Conservation (phyloP, 805 yeast species). For the Schizosaccharomyces pombe region DNA sequence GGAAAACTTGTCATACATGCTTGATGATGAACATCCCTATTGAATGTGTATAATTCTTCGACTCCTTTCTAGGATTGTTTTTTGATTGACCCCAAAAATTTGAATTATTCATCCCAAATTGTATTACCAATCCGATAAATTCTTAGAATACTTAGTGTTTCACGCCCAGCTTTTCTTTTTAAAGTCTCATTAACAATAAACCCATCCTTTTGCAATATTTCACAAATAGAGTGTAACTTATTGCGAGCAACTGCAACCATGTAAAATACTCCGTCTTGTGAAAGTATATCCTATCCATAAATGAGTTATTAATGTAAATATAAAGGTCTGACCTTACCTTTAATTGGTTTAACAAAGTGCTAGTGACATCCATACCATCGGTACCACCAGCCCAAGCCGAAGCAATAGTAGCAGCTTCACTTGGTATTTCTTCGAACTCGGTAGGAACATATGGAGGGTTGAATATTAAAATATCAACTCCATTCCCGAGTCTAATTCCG, state of each 20-base stretch:
- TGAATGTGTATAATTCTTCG: too few species aligned
- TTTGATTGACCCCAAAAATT: too few species aligned
- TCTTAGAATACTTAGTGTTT: background rate
- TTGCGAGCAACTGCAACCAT: slow-evolving; percentile 4
- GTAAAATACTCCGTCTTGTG: slow-evolving; percentile 1
- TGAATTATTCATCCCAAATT: background rate
- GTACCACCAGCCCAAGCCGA: slow-evolving; percentile 5
- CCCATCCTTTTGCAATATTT: background rate
- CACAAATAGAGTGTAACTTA: background rate
- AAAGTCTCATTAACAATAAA: background rate
- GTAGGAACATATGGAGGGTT: slow-evolving; percentile 5
- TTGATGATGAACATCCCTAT: background rate
- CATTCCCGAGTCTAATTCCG: background rate
- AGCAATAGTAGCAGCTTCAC: background rate
- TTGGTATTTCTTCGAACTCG: background rate
- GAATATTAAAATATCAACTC: slow-evolving; percentile 1
- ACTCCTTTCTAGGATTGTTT: too few species aligned
- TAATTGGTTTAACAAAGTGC: background rate
- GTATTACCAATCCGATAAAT: background rate
- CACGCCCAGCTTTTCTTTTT: background rate
- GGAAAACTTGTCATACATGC: background rate
- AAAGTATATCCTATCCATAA: background rate
- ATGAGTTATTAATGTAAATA: background rate
- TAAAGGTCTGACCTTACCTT: background rate
- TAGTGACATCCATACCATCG: background rate